These are phyloP conservation scores for Pinus taeda DNA, from an alignment of 75 land plant species.

Conservation along the genomic window DNA sequence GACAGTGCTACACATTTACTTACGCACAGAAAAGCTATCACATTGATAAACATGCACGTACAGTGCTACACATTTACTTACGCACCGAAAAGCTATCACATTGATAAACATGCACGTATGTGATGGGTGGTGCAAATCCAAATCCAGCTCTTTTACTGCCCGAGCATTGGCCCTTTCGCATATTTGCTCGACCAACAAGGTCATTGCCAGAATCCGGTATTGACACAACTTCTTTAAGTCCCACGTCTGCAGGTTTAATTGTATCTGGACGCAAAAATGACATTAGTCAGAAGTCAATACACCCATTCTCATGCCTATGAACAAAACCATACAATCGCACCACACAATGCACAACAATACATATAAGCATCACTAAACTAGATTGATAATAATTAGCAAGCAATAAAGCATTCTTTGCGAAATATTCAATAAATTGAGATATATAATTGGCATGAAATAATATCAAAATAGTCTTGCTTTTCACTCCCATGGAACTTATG, in stretches of 20 bases:
- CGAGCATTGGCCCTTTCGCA: slow-evolving; percentile 7
- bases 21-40: slow-evolving; percentile 71
- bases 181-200: neutral
- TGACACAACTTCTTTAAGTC: slow-evolving; percentile 10
- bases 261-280: slow-evolving; percentile 9
- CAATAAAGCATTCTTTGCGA: neutral
- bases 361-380: too few relatives aligned
- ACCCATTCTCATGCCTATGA: neutral
- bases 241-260: slow-evolving; percentile 5
- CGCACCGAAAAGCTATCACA: slow-evolving; percentile 78
- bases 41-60: slow-evolving; percentile 70
- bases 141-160: slow-evolving; percentile 6
- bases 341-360: neutral
- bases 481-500: too few relatives aligned
- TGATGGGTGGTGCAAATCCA: slow-evolving; percentile 47
- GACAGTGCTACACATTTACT: neutral
- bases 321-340: neutral
- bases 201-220: slow-evolving; percentile 2
- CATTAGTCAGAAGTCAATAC: neutral
- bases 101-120: slow-evolving; percentile 69
- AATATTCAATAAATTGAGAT: neutral
- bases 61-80: slow-evolving; percentile 1
- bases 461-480: too few relatives aligned
- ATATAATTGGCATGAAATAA: neutral
- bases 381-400: neutral